These are phyloP conservation scores for Pseudocercospora eumusae DNA, from an alignment of 2,329 filamentous ascomycete species.

Conservation along the genomic window DNA sequence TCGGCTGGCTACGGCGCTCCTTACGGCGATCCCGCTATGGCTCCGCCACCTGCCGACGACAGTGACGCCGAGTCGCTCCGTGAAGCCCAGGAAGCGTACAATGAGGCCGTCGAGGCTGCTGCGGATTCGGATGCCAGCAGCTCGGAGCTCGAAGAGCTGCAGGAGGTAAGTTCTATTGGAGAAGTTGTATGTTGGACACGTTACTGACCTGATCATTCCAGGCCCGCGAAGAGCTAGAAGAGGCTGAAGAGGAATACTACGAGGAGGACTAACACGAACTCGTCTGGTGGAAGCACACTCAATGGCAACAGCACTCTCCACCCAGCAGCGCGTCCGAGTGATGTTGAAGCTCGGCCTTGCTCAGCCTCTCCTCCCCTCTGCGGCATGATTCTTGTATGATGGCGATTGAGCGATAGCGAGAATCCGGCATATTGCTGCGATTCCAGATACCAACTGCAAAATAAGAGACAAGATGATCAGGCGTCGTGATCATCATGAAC, in stretches of 20 bases:
- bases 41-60: constrained; percentile 17
- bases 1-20: background rate
- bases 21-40: constrained; percentile 8
- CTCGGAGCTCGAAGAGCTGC: constrained; percentile 24
- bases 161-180: constrained; percentile 12
- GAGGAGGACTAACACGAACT: constrained; percentile 25
- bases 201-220: background rate
- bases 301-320: background rate
- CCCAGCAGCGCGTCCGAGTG: background rate
- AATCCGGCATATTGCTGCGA: background rate
- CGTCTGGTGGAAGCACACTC: background rate
- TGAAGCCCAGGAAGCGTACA: constrained; percentile 29
- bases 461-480: background rate
- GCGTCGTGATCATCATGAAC: background rate
- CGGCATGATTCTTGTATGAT: background rate
- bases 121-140: constrained; percentile 30
- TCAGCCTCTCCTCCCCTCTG: background rate
- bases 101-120: constrained; percentile 26
- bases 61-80: constrained; percentile 25
- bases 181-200: background rate
- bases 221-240: constrained; percentile 28
- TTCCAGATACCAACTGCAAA: background rate
- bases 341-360: background rate
- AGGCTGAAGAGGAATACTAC: constrained; percentile 27
- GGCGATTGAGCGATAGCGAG: constrained; percentile 1